Evolutionary conservation across 768 basidiomycete genomes (phyloP).

Genomic region (Suillus subluteus): DNA sequence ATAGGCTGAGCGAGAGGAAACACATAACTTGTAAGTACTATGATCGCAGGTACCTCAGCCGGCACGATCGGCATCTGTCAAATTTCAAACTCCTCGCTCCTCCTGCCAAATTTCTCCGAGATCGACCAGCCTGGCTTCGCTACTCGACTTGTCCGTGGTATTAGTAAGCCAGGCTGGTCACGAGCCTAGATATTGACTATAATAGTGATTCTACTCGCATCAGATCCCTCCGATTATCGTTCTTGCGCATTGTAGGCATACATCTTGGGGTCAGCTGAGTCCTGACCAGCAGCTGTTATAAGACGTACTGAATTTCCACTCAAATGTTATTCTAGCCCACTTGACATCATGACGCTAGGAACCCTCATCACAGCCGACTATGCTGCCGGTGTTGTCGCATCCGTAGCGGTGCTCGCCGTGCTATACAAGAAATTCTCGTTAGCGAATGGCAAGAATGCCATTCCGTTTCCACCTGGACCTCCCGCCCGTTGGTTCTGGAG

Average conservation of each 20-base stretch:
- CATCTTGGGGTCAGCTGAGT: background rate
- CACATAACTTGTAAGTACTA: too few species aligned
- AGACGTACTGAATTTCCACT: background rate
- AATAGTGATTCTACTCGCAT: background rate
- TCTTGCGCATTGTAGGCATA: background rate
- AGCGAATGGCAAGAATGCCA: constrained; percentile 9
- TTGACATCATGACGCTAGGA: background rate
- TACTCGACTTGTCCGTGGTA: too few species aligned
- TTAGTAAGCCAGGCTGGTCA: too few species aligned
- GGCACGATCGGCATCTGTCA: too few species aligned
- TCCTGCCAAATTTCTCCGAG: too few species aligned
- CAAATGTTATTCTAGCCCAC: background rate
- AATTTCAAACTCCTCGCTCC: too few species aligned
- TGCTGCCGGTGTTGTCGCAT: constrained; percentile 12
- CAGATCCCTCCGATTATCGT: background rate
- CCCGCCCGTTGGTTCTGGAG: constrained; percentile 17
- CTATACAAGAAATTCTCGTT: constrained; percentile 12
- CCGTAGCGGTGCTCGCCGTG: background rate
- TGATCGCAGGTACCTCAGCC: too few species aligned
- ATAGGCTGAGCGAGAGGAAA: too few species aligned
- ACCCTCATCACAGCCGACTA: background rate
- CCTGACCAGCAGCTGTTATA: background rate
- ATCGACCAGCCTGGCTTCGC: too few species aligned
- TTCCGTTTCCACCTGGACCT: constrained; percentile 13
- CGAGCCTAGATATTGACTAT: background rate